Conservation (phyloP, 305 asterid species). For the Fraxinus platypoda region DNA sequence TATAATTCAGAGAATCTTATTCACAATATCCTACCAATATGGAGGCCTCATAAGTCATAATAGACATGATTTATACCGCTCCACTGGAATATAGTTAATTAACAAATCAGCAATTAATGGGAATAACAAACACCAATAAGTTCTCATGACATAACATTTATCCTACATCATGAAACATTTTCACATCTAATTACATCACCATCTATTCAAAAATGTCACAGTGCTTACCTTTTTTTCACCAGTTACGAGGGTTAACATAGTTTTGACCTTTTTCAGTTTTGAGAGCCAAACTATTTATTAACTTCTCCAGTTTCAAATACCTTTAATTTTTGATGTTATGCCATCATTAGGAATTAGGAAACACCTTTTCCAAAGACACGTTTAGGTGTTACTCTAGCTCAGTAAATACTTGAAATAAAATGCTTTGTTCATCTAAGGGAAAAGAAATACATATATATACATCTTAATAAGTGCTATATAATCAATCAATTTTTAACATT, state of each 20-base stretch:
- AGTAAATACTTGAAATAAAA: background rate
- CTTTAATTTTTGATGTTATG: background rate
- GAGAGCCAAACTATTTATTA: slow-evolving; percentile 8
- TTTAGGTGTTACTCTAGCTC: background rate
- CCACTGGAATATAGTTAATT: background rate
- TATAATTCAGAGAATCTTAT: background rate
- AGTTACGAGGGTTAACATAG: background rate
- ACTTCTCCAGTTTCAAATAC: background rate
- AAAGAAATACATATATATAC: background rate
- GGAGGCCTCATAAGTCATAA: background rate
- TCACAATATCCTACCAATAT: background rate
- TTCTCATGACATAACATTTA: slow-evolving; percentile 1
- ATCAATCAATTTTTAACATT: background rate
- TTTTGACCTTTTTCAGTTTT: background rate
- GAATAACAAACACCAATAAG: background rate
- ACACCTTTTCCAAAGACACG: background rate
- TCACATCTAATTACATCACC: background rate
- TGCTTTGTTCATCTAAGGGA: background rate
- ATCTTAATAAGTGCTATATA: background rate
- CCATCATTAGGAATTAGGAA: background rate
- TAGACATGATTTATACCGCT: background rate
- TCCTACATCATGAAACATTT: slow-evolving; percentile 2
- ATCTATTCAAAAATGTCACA: slow-evolving; percentile 4
- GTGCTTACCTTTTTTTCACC: slow-evolving; percentile 4
- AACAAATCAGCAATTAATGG: background rate